Evolutionary conservation across 2,329 filamentous ascomycete species (phyloP), one percentile per base, ranked within the genome.

Genomic region (Zarea fungicola): DNA sequence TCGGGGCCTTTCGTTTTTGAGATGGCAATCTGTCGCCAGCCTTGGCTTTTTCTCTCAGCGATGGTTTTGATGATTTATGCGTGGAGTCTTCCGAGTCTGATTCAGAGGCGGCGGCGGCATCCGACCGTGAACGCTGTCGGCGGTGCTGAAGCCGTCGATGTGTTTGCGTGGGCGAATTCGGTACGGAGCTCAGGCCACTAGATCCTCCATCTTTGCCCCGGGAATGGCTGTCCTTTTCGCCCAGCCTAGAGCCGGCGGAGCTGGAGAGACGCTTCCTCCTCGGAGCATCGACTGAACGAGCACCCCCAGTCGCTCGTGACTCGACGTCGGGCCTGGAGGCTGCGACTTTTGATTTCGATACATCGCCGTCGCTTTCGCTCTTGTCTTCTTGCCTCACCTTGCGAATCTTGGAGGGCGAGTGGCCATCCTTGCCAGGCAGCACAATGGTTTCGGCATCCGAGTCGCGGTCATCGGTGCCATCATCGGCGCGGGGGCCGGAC

Each of bases 361-460:
- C 62, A 9, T 68, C 69, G 45, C 66, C 71, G 52, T 81, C 79
- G 49, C 74, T 73, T 50, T 82, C 80, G 57, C 75, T 79, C 58
- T 72, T 77, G 60, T 83, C 80, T 61, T 85, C 83, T 55, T 84
- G 79, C 62, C 83, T 84, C 40, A 79, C 71, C 65, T 84, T 84
- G 51, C 80, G 76, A 51, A 72, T 71, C 64, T 84, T 84, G 51
- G 80, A 78, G 1, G 80, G 81, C 21, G 81, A 84, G 58, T 80
- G 71, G 32, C 79, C 80, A 61, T 84, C 78, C 60, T 84, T 85
- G 23, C 80, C 80, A 10, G 81, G 76, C 28, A 86, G 65, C 29
- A 87, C 83, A 53, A 87, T 84, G 13, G 84, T 87, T 67, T 87
- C 84, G 42, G 84, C 83, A 60, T 87, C 84, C 1, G 84, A 87